These are phyloP conservation scores for Podospora anserina DNA, from an alignment of 495 filamentous ascomycete species.

Conservation along the genomic window DNA sequence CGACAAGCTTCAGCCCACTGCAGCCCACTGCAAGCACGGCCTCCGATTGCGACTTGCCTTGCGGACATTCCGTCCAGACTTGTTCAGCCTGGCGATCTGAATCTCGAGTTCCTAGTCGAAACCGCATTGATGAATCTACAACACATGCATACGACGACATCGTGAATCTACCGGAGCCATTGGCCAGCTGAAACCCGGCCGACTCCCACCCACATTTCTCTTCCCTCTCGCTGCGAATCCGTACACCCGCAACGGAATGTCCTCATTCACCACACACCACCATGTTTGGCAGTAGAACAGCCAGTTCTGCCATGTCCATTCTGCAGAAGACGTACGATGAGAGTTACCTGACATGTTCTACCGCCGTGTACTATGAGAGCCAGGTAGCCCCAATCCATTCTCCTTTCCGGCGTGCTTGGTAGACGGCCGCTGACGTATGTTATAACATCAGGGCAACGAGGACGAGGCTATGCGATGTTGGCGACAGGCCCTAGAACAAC, in stretches of 20 bases:
- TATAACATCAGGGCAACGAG: constrained; percentile 73
- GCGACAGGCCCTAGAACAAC: constrained; percentile 86
- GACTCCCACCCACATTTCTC: not conserved
- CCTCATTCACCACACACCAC: constrained; percentile 13
- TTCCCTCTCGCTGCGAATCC: not conserved
- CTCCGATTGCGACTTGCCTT: not conserved
- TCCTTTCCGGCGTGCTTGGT: not conserved
- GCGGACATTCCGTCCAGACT: not conserved
- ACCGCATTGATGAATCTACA: not conserved
- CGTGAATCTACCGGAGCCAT: not conserved
- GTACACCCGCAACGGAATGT: constrained; percentile 14
- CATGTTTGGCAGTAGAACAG: constrained; percentile 74
- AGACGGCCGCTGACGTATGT: not conserved
- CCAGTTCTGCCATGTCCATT: constrained; percentile 57
- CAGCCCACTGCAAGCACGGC: constrained; percentile 7
- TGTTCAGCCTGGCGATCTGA: not conserved
- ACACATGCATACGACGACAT: not conserved
- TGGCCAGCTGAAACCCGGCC: not conserved
- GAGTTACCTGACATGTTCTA: constrained; percentile 88
- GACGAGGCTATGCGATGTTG: constrained; percentile 87
- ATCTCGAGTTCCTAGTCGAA: not conserved
- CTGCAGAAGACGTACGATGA: constrained; percentile 98
- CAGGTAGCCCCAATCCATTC: constrained; percentile 54
- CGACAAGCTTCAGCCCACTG: constrained; percentile 8
- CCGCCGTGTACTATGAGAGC: constrained; percentile 90